phyloP scores from a whole-genome alignment of 306 rosid genomes.

The Rubus parviflorus region DNA sequence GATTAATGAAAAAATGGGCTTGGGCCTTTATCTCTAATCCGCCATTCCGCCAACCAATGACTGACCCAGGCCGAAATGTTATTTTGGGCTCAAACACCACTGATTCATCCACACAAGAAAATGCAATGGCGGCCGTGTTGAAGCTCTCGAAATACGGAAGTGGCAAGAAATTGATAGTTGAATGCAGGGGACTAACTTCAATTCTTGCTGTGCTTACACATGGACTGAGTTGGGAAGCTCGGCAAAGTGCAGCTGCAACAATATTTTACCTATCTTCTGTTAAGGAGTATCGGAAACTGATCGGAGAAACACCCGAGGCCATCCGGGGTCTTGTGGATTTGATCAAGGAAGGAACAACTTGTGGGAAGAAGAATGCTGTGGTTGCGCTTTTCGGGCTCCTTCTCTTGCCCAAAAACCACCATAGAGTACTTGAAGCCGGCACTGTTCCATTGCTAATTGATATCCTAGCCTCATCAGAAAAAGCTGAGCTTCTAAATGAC shows the following conservation, averaged over 20 bases:
- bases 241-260: conserved; percentile 66
- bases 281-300: conserved; percentile 47
- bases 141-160: conserved; percentile 62
- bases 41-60: no score
- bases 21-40: no score
- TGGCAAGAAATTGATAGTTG: conserved; percentile 52
- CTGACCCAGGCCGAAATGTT: no score
- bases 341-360: conserved; percentile 55
- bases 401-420: conserved; percentile 45
- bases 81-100: no score
- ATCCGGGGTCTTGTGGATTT: conserved; percentile 54
- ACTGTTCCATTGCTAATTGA: conserved; percentile 44
- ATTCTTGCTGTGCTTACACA: conserved; percentile 46
- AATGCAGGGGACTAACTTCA: conserved; percentile 40
- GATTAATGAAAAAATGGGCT: no score
- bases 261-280: conserved; percentile 66
- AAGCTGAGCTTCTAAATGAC: conserved; percentile 47
- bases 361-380: conserved; percentile 71
- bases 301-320: conserved; percentile 55
- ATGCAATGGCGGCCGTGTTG: conserved; percentile 61
- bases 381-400: conserved; percentile 74
- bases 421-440: conserved; percentile 50
- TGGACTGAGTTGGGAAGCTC: conserved; percentile 53
- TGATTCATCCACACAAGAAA: conserved; percentile 45
- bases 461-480: conserved; percentile 45